Conservation (phyloP, 2,329 filamentous ascomycete genomes). For the Fusarium begoniae region DNA sequence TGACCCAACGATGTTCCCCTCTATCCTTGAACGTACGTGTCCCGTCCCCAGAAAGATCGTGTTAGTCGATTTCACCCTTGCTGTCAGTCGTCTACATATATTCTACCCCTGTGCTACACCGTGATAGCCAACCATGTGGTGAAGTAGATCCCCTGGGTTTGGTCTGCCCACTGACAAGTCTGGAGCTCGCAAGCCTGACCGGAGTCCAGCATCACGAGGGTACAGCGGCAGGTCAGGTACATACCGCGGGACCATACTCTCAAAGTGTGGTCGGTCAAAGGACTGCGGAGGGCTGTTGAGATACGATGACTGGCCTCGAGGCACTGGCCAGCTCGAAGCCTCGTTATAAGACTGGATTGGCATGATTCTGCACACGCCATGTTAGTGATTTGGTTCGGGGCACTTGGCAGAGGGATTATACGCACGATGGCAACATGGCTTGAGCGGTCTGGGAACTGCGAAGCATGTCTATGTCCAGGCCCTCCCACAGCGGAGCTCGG, state of each 20-base stretch:
- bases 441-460: conserved; percentile 1
- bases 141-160: background rate
- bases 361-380: conserved; percentile 13
- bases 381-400: background rate
- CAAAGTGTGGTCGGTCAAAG: conserved; percentile 12
- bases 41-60: background rate
- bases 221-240: conserved; percentile 8
- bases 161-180: background rate
- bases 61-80: background rate
- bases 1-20: background rate
- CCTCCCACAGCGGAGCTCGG: conserved; percentile 3
- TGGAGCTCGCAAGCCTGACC: conserved; percentile 16
- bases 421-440: conserved; percentile 24
- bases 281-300: background rate
- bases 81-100: background rate
- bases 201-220: background rate
- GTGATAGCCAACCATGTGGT: conserved; percentile 9
- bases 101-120: conserved; percentile 8
- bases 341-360: conserved; percentile 7
- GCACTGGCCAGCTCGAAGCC: conserved; percentile 16
- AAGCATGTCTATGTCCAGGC: background rate
- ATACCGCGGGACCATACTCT: conserved; percentile 1
- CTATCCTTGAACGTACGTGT: background rate
- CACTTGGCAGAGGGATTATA: background rate
- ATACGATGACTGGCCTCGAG: conserved; percentile 7